Evolutionary conservation across 352 stramenopile species (phyloP).

Genomic region (Phytophthora agathidicida): DNA sequence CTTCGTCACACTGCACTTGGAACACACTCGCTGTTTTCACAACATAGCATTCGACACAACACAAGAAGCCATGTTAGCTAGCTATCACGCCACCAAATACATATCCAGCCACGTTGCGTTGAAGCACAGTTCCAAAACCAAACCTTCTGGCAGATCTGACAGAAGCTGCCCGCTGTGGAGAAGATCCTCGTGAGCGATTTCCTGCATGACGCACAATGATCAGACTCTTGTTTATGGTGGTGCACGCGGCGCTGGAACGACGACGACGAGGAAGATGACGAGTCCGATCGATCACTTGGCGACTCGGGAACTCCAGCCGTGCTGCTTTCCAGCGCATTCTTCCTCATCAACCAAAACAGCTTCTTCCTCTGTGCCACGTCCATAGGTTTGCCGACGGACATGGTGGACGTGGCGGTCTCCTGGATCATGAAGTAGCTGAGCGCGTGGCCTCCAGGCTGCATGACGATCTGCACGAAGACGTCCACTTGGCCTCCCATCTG

Average conservation of each 20-base stretch:
- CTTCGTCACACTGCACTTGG: constrained; percentile 37
- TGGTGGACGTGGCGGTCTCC: constrained; percentile 35
- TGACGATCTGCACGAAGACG: constrained; percentile 48
- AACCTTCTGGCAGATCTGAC: constrained; percentile 39
- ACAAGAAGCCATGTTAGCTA: not conserved
- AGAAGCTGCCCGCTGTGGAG: constrained; percentile 27
- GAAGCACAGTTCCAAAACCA: too few relatives aligned
- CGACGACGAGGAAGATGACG: constrained; percentile 37
- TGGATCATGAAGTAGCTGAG: constrained; percentile 38
- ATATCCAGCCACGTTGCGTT: too few relatives aligned
- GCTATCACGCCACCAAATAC: not conserved
- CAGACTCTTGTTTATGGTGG: constrained; percentile 14
- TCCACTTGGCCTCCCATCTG: constrained; percentile 50
- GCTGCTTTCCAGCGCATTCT: constrained; percentile 24
- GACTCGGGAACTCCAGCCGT: not conserved
- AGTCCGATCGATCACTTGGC: constrained; percentile 6
- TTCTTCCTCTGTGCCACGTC: constrained; percentile 59
- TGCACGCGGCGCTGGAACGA: too few relatives aligned
- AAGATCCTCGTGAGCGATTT: constrained; percentile 31
- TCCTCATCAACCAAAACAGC: constrained; percentile 58
- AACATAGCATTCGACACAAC: too few relatives aligned
- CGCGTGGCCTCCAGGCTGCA: constrained; percentile 44
- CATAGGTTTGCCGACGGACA: constrained; percentile 45
- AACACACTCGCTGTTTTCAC: constrained; percentile 28
- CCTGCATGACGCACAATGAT: constrained; percentile 29